Evolutionary conservation across 208 protist genomes (phyloP).

Genomic region (Trypanosomatidae sp.): DNA sequence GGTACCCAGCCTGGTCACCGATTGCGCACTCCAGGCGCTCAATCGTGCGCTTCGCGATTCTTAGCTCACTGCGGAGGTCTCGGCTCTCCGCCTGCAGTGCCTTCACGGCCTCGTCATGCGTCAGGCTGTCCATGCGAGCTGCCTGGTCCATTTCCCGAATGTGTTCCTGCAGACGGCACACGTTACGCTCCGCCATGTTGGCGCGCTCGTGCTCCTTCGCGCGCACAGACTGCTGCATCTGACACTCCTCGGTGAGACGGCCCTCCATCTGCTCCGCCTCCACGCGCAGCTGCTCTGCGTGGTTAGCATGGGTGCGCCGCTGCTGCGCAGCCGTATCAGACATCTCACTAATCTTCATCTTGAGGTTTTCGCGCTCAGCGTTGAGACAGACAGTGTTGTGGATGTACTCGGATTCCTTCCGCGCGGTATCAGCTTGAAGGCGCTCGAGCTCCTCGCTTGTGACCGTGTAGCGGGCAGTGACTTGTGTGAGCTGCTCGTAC

Average conservation of each 20-base stretch:
- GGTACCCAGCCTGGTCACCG: slow-evolving; percentile 69
- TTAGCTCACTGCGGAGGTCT: slow-evolving; percentile 64
- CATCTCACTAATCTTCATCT: slow-evolving; percentile 53
- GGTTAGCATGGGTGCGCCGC: slow-evolving; percentile 34
- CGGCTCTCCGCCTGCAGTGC: slow-evolving; percentile 52
- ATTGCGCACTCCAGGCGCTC: slow-evolving; percentile 79
- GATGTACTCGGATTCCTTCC: slow-evolving; percentile 74
- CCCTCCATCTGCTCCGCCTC: slow-evolving; percentile 44
- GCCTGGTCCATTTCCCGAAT: slow-evolving; percentile 34
- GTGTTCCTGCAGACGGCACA: slow-evolving; percentile 46
- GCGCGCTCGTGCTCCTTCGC: slow-evolving; percentile 48
- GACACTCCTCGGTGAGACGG: slow-evolving; percentile 35
- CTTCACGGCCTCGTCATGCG: slow-evolving; percentile 44
- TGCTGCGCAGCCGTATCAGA: slow-evolving; percentile 35
- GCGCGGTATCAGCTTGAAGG: slow-evolving; percentile 28
- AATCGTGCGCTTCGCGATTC: slow-evolving; percentile 81
- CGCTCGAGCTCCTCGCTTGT: slow-evolving; percentile 54
- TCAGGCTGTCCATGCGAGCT: slow-evolving; percentile 7
- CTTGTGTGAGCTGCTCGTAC: slow-evolving; percentile 78
- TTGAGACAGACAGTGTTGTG: slow-evolving; percentile 80
- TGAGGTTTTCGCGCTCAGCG: slow-evolving; percentile 74
- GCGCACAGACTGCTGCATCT: slow-evolving; percentile 19
- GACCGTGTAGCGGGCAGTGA: slow-evolving; percentile 71
- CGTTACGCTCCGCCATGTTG: slow-evolving; percentile 49
- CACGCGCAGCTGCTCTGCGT: slow-evolving; percentile 39